Conservation (phyloP, 2,329 filamentous ascomycete genomes). For the Calonectria pseudoreteaudii region DNA sequence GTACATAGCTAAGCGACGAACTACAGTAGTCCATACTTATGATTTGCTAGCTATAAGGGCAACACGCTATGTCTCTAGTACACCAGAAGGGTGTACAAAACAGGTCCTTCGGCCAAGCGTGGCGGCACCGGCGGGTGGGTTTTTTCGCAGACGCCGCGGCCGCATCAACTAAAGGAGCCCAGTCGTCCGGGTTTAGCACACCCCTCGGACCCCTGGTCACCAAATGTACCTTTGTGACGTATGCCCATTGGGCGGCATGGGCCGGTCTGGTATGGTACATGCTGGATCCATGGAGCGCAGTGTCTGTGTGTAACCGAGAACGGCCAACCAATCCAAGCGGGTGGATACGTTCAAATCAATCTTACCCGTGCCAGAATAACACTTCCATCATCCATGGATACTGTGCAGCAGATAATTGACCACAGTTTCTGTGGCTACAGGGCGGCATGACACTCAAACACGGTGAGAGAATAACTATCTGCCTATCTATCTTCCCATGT, state of each 20-base stretch:
- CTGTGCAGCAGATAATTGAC: constrained; percentile 1
- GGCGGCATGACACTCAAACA: neutral
- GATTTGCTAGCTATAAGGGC: neutral
- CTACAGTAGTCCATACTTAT: constrained; percentile 26
- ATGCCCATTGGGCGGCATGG: neutral
- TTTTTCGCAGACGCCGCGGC: constrained; percentile 38
- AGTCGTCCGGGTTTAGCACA: constrained; percentile 11
- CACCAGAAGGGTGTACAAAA: neutral
- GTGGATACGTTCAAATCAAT: constrained; percentile 7
- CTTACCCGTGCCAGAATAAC: neutral
- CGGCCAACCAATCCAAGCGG: constrained; percentile 8
- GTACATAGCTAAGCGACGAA: constrained; percentile 28
- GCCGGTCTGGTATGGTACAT: constrained; percentile 6
- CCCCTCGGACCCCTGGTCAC: neutral
- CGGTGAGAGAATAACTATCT: neutral
- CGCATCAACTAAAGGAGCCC: constrained; percentile 26
- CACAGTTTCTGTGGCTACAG: constrained; percentile 19
- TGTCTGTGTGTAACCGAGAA: constrained; percentile 7
- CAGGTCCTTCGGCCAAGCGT: constrained; percentile 18
- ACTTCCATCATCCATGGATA: constrained; percentile 5
- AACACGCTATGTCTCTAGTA: constrained; percentile 26
- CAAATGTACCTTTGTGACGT: constrained; percentile 19
- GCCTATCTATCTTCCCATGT: constrained; percentile 5
- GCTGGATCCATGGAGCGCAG: constrained; percentile 2
- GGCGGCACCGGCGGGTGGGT: constrained; percentile 40